Percentiles rank a stretch among this genome's conserved stretches.
These are phyloP conservation scores for Cystobasidium onofrii DNA, from an alignment of 768 basidiomycete genomes.

Conservation along the genomic window DNA sequence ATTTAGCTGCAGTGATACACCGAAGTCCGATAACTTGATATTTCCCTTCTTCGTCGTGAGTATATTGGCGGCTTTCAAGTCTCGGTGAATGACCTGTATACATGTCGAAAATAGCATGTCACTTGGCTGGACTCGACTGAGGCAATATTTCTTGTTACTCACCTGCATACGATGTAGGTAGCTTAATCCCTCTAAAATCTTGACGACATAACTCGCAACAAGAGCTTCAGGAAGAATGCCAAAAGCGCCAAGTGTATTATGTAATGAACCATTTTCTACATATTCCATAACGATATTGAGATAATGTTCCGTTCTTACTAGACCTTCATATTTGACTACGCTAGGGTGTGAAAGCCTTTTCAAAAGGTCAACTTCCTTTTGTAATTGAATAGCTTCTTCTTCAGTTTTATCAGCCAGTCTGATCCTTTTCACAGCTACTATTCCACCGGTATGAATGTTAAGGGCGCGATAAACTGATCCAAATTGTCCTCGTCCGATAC, in stretches of 20 bases:
- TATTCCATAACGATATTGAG: conserved; percentile 91
- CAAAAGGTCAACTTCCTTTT: conserved; percentile 88
- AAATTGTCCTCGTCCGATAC: conserved; percentile 93
- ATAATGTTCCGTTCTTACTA: conserved; percentile 77
- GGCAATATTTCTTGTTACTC: conserved; percentile 11
- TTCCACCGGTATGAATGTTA: conserved; percentile 86
- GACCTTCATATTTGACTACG: conserved; percentile 96
- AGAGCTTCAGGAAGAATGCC: conserved; percentile 86
- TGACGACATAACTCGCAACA: conserved; percentile 85
- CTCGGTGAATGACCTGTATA: conserved; percentile 82
- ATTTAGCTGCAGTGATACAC: conserved; percentile 88
- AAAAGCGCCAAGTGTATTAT: conserved; percentile 84
- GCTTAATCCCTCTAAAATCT: conserved; percentile 89
- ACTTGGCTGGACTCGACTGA: conserved; percentile 81
- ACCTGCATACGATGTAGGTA: conserved; percentile 70
- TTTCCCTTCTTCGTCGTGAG: conserved; percentile 97
- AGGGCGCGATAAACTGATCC: conserved; percentile 91
- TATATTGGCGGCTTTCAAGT: conserved; percentile 96
- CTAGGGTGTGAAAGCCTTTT: conserved; percentile 85
- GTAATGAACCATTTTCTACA: conserved; percentile 91
- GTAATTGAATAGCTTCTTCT: conserved; percentile 78
- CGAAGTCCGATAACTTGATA: conserved; percentile 93
- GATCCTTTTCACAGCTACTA: conserved; percentile 98
- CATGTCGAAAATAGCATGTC: conserved; percentile 84
- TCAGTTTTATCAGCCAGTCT: conserved; percentile 80